Evolutionary conservation across 2,329 filamentous ascomycete species (phyloP).

Genomic region (Colletotrichum phormii): DNA sequence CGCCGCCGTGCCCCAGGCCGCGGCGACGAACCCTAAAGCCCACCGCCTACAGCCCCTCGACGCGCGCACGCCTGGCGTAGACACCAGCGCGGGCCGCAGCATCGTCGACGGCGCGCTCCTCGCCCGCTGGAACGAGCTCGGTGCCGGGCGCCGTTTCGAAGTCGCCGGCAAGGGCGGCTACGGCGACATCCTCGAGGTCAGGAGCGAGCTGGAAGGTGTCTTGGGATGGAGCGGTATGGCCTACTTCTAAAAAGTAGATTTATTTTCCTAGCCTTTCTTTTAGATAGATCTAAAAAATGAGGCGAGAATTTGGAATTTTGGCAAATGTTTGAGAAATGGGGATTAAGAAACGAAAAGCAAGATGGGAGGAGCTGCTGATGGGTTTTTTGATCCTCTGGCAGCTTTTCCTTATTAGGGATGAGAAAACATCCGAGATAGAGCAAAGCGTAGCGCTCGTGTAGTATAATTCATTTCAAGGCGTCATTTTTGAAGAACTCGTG

Average conservation of each 20-base stretch:
- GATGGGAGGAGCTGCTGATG: neutral
- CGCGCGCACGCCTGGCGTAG: conserved; percentile 63
- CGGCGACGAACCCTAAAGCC: conserved; percentile 85
- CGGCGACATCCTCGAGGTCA: conserved; percentile 72
- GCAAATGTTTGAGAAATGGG: neutral
- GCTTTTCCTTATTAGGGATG: neutral
- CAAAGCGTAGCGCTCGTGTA: neutral
- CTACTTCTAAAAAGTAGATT: conserved; percentile 55
- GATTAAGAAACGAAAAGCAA: neutral
- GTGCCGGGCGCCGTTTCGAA: conserved; percentile 77
- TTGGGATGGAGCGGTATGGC: conserved; percentile 73
- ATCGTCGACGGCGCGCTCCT: conserved; percentile 85
- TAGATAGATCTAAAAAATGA: neutral
- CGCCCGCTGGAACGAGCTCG: conserved; percentile 79
- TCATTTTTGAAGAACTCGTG: neutral
- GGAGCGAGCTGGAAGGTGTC: conserved; percentile 75
- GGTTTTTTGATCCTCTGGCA: neutral
- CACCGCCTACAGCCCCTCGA: conserved; percentile 69
- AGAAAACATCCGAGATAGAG: neutral
- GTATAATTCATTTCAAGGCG: neutral
- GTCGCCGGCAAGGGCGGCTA: conserved; percentile 80
- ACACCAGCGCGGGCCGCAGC: conserved; percentile 69
- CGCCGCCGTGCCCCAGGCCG: conserved; percentile 79
- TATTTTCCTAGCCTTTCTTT: neutral
- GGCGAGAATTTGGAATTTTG: neutral